Conservation (phyloP, 2,329 filamentous ascomycete species). For the Diplodia intermedia region DNA sequence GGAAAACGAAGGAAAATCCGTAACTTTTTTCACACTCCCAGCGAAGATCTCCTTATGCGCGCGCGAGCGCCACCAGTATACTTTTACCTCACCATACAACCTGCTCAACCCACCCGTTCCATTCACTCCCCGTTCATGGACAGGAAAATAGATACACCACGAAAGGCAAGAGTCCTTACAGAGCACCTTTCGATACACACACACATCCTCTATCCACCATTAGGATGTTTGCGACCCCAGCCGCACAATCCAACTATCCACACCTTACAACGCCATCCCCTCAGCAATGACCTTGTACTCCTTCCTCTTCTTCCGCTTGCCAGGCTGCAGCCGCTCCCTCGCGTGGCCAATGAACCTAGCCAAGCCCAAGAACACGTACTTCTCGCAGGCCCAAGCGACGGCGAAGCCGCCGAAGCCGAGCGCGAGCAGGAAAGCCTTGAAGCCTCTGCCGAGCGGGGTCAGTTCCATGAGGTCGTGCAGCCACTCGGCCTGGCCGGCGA, state of each 20-base stretch:
- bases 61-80: too few species aligned
- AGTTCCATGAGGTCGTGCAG: constrained; percentile 82
- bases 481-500: constrained; percentile 58
- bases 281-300: constrained; percentile 77
- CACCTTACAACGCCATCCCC: constrained; percentile 30
- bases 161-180: too few species aligned
- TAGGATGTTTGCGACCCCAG: too few species aligned
- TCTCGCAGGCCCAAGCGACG: constrained; percentile 74
- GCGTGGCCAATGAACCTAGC: constrained; percentile 70
- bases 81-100: too few species aligned
- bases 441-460: constrained; percentile 74
- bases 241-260: not conserved
- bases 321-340: constrained; percentile 63
- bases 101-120: not conserved
- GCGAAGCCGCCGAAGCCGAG: constrained; percentile 74
- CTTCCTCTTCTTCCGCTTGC: constrained; percentile 78
- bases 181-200: too few species aligned
- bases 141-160: too few species aligned
- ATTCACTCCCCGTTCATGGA: not conserved
- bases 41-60: too few species aligned
- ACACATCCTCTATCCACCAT: too few species aligned
- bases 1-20: not conserved
- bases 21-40: not conserved
- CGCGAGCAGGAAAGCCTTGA: constrained; percentile 73
- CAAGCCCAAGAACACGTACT: constrained; percentile 70